phyloP scores from a whole-genome alignment of 305 asterid species.

The Fraxinus platypoda region DNA sequence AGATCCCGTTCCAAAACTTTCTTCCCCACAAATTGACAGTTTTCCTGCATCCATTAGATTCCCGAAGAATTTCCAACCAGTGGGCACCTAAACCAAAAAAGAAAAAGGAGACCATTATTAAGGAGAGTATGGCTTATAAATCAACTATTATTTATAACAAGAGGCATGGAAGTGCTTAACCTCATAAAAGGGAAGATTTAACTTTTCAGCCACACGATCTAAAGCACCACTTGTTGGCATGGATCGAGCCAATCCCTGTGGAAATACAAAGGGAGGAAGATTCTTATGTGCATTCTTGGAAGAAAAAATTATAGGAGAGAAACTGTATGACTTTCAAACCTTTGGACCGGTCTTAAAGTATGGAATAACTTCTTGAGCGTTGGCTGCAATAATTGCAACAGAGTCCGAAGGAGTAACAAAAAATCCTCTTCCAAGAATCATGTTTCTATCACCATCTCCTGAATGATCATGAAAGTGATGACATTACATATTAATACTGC shows the following conservation, averaged over 20 bases:
- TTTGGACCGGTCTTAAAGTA: slow-evolving; percentile 80
- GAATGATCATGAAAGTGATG: slow-evolving; percentile 25
- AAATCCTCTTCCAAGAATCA: slow-evolving; percentile 87
- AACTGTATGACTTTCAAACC: slow-evolving; percentile 40
- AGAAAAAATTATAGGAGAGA: not conserved
- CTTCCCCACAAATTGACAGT: slow-evolving; percentile 95
- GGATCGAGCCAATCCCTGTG: slow-evolving; percentile 95
- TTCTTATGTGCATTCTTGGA: not conserved
- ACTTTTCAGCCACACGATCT: slow-evolving; percentile 80
- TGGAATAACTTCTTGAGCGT: slow-evolving; percentile 84
- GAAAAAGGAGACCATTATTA: not conserved
- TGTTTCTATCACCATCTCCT: slow-evolving; percentile 99
- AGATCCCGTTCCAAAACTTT: slow-evolving; percentile 98
- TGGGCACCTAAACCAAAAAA: slow-evolving; percentile 68
- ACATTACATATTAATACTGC: slow-evolving; percentile 10
- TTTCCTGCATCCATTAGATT: slow-evolving; percentile 98
- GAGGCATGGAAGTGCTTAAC: slow-evolving; percentile 27
- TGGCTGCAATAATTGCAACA: slow-evolving; percentile 94
- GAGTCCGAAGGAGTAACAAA: slow-evolving; percentile 98
- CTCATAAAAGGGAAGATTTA: slow-evolving; percentile 83
- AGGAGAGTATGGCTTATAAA: slow-evolving; percentile 3
- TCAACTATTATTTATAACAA: not conserved
- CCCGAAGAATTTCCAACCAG: slow-evolving; percentile 99
- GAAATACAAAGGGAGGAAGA: slow-evolving; percentile 6
- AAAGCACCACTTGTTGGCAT: slow-evolving; percentile 99